These are phyloP conservation scores for Polygonum maritimum DNA, from an alignment of 148 eudicot species.

Conservation along the genomic window DNA sequence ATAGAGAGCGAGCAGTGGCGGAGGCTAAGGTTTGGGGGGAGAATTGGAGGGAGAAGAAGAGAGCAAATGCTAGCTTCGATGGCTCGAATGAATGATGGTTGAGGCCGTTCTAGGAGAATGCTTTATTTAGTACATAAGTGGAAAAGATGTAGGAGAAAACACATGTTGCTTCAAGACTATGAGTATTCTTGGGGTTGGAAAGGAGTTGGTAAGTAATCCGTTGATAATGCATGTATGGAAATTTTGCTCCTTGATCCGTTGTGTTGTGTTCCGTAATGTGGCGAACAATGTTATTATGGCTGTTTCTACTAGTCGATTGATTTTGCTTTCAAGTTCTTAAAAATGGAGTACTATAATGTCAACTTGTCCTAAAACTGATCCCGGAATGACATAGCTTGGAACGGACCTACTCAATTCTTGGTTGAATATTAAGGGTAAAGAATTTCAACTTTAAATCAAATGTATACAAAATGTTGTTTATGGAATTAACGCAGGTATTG, in stretches of 20 bases:
- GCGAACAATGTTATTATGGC: background rate
- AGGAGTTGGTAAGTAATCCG: background rate
- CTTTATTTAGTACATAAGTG: background rate
- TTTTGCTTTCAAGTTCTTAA: background rate
- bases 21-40: slow-evolving; percentile 94
- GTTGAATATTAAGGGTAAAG: too few species aligned
- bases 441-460: too few species aligned
- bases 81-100: background rate
- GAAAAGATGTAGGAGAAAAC: background rate
- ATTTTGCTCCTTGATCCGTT: background rate
- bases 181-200: background rate
- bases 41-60: slow-evolving; percentile 34
- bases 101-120: background rate
- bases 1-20: slow-evolving; percentile 78
- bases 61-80: slow-evolving; percentile 10
- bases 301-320: background rate
- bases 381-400: too few species aligned
- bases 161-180: background rate
- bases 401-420: too few species aligned
- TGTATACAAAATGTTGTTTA: background rate
- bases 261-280: background rate
- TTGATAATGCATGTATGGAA: background rate
- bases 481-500: background rate
- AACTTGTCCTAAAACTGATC: background rate
- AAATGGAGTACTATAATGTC: background rate